phyloP scores from a whole-genome alignment of 2,329 filamentous ascomycete species.

The Ophiocordyceps camponoti-leonardi region DNA sequence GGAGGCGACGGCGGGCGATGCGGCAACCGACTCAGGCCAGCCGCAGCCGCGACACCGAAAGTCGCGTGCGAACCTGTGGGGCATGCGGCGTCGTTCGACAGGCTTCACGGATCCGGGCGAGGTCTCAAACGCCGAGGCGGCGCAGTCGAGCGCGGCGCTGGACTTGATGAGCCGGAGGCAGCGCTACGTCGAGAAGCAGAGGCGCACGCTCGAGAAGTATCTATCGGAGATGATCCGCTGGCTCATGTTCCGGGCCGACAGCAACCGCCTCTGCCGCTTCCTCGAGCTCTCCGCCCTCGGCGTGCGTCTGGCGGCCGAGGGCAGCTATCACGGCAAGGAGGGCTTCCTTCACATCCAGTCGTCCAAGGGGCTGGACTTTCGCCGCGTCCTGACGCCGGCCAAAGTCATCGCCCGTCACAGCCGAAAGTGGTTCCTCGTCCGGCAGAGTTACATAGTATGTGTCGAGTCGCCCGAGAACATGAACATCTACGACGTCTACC shows the following conservation, averaged over 20 bases:
- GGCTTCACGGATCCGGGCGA: slow-evolving; percentile 28
- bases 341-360: slow-evolving; percentile 86
- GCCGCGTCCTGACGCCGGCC: slow-evolving; percentile 60
- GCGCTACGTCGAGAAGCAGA: slow-evolving; percentile 65
- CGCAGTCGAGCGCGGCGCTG: slow-evolving; percentile 30
- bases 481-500: slow-evolving; percentile 96
- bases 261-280: slow-evolving; percentile 90
- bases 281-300: slow-evolving; percentile 87
- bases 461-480: slow-evolving; percentile 98
- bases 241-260: slow-evolving; percentile 92
- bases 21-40: slow-evolving; percentile 28
- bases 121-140: slow-evolving; percentile 20
- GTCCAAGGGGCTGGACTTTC: slow-evolving; percentile 73
- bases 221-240: slow-evolving; percentile 87
- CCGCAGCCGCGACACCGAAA: slow-evolving; percentile 22
- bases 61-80: slow-evolving; percentile 35
- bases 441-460: slow-evolving; percentile 93
- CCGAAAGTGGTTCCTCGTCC: slow-evolving; percentile 95
- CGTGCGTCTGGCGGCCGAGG: slow-evolving; percentile 83
- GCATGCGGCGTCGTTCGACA: slow-evolving; percentile 35
- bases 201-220: slow-evolving; percentile 75
- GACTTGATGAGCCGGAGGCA: slow-evolving; percentile 24
- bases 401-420: slow-evolving; percentile 69
- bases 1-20: slow-evolving; percentile 37
- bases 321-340: slow-evolving; percentile 95